phyloP scores from a whole-genome alignment of 345 rosid species.

The Mangifera indica region DNA sequence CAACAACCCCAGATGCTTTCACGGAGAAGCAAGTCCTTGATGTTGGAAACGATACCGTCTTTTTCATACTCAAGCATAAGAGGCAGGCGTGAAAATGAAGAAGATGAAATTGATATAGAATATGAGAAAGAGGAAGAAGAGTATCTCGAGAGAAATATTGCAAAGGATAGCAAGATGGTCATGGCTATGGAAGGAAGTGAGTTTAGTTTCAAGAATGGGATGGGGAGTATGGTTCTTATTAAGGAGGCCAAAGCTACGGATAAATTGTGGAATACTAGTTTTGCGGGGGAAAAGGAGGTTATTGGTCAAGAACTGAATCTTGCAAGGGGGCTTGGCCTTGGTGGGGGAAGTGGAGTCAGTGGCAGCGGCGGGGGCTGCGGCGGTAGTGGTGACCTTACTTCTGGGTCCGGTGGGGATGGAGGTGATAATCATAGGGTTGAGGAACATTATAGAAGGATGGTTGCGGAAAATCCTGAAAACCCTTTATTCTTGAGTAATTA shows the following conservation, averaged over 20 bases:
- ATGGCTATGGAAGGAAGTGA: background rate
- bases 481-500: constrained; percentile 55
- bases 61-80: constrained; percentile 29
- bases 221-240: constrained; percentile 15
- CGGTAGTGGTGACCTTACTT: constrained; percentile 20
- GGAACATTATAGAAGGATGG: constrained; percentile 53
- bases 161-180: background rate
- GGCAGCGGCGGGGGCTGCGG: constrained; percentile 22
- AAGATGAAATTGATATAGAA: constrained; percentile 12
- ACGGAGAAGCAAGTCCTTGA: constrained; percentile 27
- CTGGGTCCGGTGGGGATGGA: constrained; percentile 32
- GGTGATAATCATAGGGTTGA: constrained; percentile 37
- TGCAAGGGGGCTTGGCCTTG: constrained; percentile 46
- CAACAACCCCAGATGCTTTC: constrained; percentile 20
- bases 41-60: constrained; percentile 53
- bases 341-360: constrained; percentile 16
- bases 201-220: constrained; percentile 6
- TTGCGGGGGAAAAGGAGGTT: constrained; percentile 20
- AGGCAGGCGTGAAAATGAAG: constrained; percentile 19
- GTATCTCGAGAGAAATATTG: background rate
- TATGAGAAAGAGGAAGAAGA: constrained; percentile 22
- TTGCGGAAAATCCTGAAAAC: constrained; percentile 54
- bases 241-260: background rate
- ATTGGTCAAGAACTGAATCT: constrained; percentile 36
- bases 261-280: constrained; percentile 16